Base-by-base conservation (phyloP, 2,329 filamentous ascomycete genomes). In the Cercospora sp. region DNA sequence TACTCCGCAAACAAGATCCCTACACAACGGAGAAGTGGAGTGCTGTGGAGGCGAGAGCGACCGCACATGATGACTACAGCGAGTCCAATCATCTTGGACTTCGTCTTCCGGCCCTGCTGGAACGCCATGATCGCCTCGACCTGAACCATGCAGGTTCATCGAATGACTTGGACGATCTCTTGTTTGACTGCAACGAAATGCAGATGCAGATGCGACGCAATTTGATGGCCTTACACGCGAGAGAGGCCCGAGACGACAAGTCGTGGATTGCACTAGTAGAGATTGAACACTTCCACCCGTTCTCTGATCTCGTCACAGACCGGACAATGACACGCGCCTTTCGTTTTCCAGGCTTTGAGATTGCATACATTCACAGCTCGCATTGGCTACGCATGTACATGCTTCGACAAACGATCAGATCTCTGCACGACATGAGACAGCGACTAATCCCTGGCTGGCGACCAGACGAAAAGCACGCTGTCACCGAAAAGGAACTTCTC, bases 361-460 rank as follows among this genome's bases (percentile, higher is more conserved):
- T 66, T 6, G 73, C 69, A 3, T 77, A 77, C 49, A 58, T 77
- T 8, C 67, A 72, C 43, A 70, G 66, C 24, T 68, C 74, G 37
- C 76, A 76, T 65, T 77, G 75, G 75, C 65, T 73, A 1, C 68
- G 70, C 32, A 72, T 77, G 69, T 71, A 72, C 65, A 70, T 70
- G 53, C 67, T 77, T 21, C 70, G 75, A 26, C 60, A 37, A 34
- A 68, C 65, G 8, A 71, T 71, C n/a, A 65, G 69, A 21, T 67
- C 65, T 21, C 66, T 74, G 32, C 69, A 72, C 59, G 59, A 65
- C 24, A 51, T 65, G 21, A 68, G 71, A 5, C 69, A 70, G 34
- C 65, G 59, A 10, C 16, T 73, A 3, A 67, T 71, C 8, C 51
- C 45, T 5, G 49, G 32, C 51, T 75, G 73, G 73, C 62, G 40